Base-by-base conservation (phyloP, 345 rosid genomes). In the Pistacia integerrima region DNA sequence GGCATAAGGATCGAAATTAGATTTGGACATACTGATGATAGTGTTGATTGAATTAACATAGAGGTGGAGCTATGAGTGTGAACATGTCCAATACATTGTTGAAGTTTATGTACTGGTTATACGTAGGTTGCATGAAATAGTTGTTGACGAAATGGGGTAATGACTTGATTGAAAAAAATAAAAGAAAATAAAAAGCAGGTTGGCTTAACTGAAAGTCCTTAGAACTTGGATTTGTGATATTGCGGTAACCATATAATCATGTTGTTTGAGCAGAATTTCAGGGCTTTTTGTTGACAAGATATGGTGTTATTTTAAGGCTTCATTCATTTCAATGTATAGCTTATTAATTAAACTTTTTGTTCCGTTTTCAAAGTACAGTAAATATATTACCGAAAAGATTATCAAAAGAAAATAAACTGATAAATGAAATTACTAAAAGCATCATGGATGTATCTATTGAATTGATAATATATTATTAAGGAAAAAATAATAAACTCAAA, bases 1-100 rank as follows among this genome's bases (percentile, higher is more conserved):
- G 12, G 57, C 41, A 33, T 51, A 75, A 2, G 82, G 71, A 61
- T 84, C 75, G 74, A 69, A 79, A 14, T 22, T 59, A 6, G 81
- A 22, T 77, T 57, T 51, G 11, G 78, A 44, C 71, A 65, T 81
- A 30, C 35, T 58, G 56, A 44, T 33, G 20, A 11, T 4, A 30
- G 28, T 28, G 1, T 28, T 11, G 11, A 0, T n/a, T 69, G 28
- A 14, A 30, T 63, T 63, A 14, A 35, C 48, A 20, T 56, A 1
- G 25, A 14, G 49, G 35, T n/a, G 8, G 33, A 20, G 33, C 33
- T 30, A 30, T 30, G 33, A 30, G 33, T 30, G 33, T 30, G 33
- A 30, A 30, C 33, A 1, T 30, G 33, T 30, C 2, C 33, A 1
- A 30, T 1, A 1, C 33, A 30, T 30, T 30, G 33, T 30, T 30